Evolutionary conservation across 345 rosid genomes (phyloP), one percentile per base, ranked within the genome.

Genomic region (Iberis pinnata): DNA sequence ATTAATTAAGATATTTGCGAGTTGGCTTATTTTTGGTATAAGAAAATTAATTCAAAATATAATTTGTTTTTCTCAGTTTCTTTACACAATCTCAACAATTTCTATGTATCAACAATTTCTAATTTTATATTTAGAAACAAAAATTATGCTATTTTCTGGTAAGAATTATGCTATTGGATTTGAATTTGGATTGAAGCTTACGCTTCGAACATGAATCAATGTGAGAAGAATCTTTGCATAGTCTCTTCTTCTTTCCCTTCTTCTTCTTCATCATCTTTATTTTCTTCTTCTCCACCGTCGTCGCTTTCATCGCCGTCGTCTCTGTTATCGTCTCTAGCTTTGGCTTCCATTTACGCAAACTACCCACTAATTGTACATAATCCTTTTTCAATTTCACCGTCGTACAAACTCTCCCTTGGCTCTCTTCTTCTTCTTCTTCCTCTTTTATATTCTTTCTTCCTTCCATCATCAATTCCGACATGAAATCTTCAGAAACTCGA

Each of bases 301-400:
- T 27, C 56, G 45, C 65, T 49, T 60, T 71, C 72, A 63, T 72
- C 5, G 67, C 61, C 32, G 46, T 71, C 1, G 32, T 70, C 74
- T 89, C 97, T 15, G 18, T 69, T 15, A 89, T 83, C 0, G 89
- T 80, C 65, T 86, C 97, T 25, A 89, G 77, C 82, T 83, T 83
- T 0, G 97, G 97, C 36, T 78, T 78, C 97, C 97, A 89, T 33
- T 47, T 76, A 6, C 81, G 68, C 14, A 76, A 63, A n/a, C n/a
- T n/a, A 45, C 74, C 76, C 15, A 74, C 93, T 4, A 86, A 70
- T 70, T 57, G 75, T 10, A 63, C 38, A 60, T 86, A 89, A 14
- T 86, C 88, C 42, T 72, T 81, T 73, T 80, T 77, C 53, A 89
- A 59, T 70, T 77, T 75, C 19, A 83, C 76, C 17, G 89, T 89